Base-by-base conservation (phyloP, 1,284 basidiomycete species). In the Kwoniella shivajii region DNA sequence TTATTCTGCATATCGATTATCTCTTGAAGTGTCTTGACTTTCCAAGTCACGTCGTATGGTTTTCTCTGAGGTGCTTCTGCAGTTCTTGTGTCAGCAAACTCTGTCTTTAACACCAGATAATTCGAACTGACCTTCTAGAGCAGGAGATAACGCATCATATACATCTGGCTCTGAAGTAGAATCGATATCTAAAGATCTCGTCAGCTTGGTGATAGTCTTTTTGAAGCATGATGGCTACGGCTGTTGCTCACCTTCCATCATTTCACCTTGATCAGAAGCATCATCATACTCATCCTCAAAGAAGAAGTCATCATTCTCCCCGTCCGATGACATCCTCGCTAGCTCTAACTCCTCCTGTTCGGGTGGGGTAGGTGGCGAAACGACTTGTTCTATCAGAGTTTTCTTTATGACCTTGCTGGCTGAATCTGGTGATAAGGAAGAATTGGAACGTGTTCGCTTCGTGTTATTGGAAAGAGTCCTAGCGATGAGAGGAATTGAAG, bases 1-100 rank as follows among this genome's bases (percentile, higher is more conserved):
- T 81, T 77, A 54, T 82, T 80, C 84, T 94, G 91, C 69, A 87
- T 84, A 62, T 83, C 84, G 79, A 88, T 85, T 56, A 97, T 85
- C 37, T 86, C 85, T 66, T 91, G 85, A 64, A 89, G 88, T 2
- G 86, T 78, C 77, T 88, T 88, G 56, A 79, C 82, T 65, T 85
- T 86, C 59, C 74, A 79, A 6, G 63, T 56, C 22, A 79, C 74
- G 46, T 79, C 77, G 62, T 79, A 79, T 0, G 74, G 76, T 56
- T 78, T 75, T 64, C 69, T 74, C 46, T 63, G 54, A 1, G 74
- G 71, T 7, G 59, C 61, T 38, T 71, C 71, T 73, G 54, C 11
- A n/a, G 14, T 18, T 13, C 10, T 10, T 20, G 26, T 14, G 30
- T 50, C 44, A 56, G 54, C 27, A 14, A 20, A 7, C 14, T 29